Conservation (phyloP, 306 rosid genomes). For the Abrus pulchellus region DNA sequence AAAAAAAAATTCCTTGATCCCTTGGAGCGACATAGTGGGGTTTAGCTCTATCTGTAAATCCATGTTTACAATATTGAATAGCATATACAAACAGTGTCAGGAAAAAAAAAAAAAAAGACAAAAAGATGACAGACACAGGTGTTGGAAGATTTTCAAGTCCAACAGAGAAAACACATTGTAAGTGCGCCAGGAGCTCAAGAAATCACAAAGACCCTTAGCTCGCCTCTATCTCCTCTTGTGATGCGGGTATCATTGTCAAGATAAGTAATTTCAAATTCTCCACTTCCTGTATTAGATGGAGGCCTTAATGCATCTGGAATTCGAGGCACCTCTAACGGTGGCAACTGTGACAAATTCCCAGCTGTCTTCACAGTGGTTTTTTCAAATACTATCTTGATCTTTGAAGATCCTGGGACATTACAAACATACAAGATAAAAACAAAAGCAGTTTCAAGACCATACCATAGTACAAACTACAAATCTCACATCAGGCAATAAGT, state of each 20-base stretch:
- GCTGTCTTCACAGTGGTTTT: slow-evolving; percentile 85
- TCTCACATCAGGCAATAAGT: slow-evolving; percentile 23
- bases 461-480: background rate
- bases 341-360: slow-evolving; percentile 88
- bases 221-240: slow-evolving; percentile 91
- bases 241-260: slow-evolving; percentile 73
- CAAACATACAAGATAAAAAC: background rate
- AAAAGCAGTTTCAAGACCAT: background rate
- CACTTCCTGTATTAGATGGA: slow-evolving; percentile 71
- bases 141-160: background rate
- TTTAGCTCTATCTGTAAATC: slow-evolving; percentile 27
- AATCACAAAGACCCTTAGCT: slow-evolving; percentile 91
- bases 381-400: slow-evolving; percentile 76
- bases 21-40: slow-evolving; percentile 31
- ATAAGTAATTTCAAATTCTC: slow-evolving; percentile 92
- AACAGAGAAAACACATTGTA: slow-evolving; percentile 12
- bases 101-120: background rate
- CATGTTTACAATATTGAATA: slow-evolving; percentile 37
- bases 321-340: slow-evolving; percentile 81
- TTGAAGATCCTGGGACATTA: slow-evolving; percentile 67
- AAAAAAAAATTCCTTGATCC: slow-evolving; percentile 14
- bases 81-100: background rate
- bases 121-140: background rate
- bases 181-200: slow-evolving; percentile 53
- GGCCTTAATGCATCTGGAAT: slow-evolving; percentile 88